Conservation (phyloP, 441 rosid species). For the Rhodomyrtus psidioides region DNA sequence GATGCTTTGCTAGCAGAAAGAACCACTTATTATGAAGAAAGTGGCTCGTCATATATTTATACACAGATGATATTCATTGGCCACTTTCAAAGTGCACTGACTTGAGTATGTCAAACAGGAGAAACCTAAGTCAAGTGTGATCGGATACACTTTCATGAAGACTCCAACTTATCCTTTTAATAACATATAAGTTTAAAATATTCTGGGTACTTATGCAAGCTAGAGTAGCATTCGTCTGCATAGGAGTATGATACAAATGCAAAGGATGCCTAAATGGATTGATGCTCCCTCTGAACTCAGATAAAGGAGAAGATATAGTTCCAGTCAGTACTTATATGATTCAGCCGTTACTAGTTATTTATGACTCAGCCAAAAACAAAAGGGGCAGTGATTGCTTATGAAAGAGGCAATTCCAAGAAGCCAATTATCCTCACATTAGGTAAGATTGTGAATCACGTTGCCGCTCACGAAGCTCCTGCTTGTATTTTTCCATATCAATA, state of each 20-base stretch:
- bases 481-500: constrained; percentile 75
- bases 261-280: neutral
- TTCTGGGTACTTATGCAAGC: neutral
- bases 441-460: constrained; percentile 37
- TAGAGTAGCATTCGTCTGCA: neutral
- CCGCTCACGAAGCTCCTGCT: constrained; percentile 54
- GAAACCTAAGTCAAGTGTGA: neutral
- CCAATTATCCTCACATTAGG: constrained; percentile 32
- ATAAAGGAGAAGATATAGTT: neutral
- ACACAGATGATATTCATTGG: neutral
- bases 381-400: neutral
- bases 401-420: neutral
- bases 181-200: neutral
- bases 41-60: neutral
- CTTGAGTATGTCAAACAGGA: neutral
- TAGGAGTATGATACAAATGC: neutral
- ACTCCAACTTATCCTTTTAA: neutral
- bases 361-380: neutral
- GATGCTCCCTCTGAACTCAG: neutral
- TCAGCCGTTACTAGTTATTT: neutral
- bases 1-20: neutral
- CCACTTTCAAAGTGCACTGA: neutral
- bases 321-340: neutral
- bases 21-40: neutral
- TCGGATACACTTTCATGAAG: neutral